Evolutionary conservation across 345 rosid genomes (phyloP).

Genomic region (Ceriops decandra): DNA sequence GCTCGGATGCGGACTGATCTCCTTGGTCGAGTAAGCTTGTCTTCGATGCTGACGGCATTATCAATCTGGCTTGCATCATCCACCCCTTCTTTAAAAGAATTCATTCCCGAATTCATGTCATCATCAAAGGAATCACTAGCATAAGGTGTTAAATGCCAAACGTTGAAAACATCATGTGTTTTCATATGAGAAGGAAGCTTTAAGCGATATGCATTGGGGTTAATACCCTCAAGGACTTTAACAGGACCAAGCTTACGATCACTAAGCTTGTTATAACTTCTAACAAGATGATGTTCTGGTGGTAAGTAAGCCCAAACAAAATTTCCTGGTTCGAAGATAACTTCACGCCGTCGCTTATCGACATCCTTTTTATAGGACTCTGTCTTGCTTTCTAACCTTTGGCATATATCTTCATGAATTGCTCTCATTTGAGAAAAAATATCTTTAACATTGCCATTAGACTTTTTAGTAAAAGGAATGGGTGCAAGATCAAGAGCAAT

Average conservation of each 20-base stretch:
- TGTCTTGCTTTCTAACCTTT: no score
- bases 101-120: not conserved
- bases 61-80: not conserved
- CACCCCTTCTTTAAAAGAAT: conserved; percentile 1
- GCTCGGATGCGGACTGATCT: no score
- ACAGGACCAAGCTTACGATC: not conserved
- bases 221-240: not conserved
- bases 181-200: not conserved
- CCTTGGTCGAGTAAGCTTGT: no score
- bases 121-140: conserved; percentile 4
- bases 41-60: no score
- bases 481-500: no score
- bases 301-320: conserved; percentile 5
- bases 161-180: not conserved
- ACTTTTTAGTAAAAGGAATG: no score
- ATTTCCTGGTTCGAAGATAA: conserved; percentile 9
- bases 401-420: not conserved
- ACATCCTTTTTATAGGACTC: not conserved
- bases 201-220: not conserved
- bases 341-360: not conserved
- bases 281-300: not conserved
- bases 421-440: not conserved
- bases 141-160: conserved; percentile 3
- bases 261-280: not conserved
- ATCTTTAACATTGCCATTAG: no score